A percentile compares a stretch with the other conserved stretches of the same genome.
Evolutionary conservation across 805 yeast genomes (phyloP).

Genomic region (Babjeviella inositovora): DNA sequence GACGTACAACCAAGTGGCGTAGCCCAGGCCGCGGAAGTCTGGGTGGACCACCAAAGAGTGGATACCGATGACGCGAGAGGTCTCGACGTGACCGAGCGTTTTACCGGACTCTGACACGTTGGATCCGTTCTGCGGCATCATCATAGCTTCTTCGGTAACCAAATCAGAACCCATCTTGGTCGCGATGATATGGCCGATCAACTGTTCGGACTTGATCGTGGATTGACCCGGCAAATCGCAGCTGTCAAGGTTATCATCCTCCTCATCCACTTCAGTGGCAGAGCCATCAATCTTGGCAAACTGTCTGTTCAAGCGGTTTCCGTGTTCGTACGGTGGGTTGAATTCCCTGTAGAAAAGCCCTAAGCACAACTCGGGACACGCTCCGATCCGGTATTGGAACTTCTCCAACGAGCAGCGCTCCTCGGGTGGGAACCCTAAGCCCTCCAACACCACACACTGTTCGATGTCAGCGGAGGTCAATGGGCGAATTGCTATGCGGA

Average conservation of each 20-base stretch:
- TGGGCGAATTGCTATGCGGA: conserved; percentile 60
- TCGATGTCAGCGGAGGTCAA: conserved; percentile 59
- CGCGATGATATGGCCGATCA: conserved; percentile 71
- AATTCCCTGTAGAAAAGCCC: conserved; percentile 76
- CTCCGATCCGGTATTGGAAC: conserved; percentile 47
- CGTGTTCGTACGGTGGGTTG: conserved; percentile 22
- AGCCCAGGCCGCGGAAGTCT: conserved; percentile 62
- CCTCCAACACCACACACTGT: conserved; percentile 46
- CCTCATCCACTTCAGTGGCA: conserved; percentile 9
- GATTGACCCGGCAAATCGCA: conserved; percentile 24
- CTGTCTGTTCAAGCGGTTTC: conserved; percentile 23
- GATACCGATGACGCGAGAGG: conserved; percentile 58
- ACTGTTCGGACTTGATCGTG: conserved; percentile 36
- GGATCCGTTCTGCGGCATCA: conserved; percentile 20
- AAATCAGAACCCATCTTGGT: conserved; percentile 42
- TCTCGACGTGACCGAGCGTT: conserved; percentile 53
- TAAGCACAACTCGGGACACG: conserved; percentile 81
- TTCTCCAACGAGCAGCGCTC: conserved; percentile 60
- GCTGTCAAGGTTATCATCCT: conserved; percentile 7
- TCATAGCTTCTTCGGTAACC: conserved; percentile 47
- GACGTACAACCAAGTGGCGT: conserved; percentile 70
- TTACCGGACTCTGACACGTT: conserved; percentile 6
- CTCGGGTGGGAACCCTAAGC: conserved; percentile 45
- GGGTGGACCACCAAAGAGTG: conserved; percentile 74
- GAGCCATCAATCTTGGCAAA: too few relatives aligned